Conservation (phyloP, 306 rosid genomes). For the Ammopiptanthus mongolicus region DNA sequence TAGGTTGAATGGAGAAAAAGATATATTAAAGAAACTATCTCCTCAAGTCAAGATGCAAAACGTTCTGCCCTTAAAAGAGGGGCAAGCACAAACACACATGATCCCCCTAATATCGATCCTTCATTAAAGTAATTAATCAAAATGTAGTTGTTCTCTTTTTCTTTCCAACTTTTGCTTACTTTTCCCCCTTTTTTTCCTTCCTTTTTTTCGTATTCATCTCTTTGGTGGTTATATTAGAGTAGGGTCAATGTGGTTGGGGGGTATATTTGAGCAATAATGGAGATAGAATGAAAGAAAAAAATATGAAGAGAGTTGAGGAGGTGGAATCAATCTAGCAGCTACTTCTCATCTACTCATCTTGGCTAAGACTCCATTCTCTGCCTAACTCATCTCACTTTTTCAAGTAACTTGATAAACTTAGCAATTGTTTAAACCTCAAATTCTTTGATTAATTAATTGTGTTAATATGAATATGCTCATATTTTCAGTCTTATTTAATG, state of each 20-base stretch:
- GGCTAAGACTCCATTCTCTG: slow-evolving; percentile 16
- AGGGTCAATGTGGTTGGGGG: slow-evolving; percentile 46
- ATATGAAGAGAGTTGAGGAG: slow-evolving; percentile 29
- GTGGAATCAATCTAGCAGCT: slow-evolving; percentile 48
- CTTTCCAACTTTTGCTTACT: slow-evolving; percentile 27
- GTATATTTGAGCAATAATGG: slow-evolving; percentile 55
- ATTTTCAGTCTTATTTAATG: slow-evolving; percentile 24
- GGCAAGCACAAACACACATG: slow-evolving; percentile 66
- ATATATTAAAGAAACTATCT: slow-evolving; percentile 28
- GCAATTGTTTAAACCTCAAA: slow-evolving; percentile 18
- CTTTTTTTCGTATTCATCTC: slow-evolving; percentile 34
- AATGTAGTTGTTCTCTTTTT: slow-evolving; percentile 7
- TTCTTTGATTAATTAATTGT: slow-evolving; percentile 20
- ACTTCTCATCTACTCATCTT: slow-evolving; percentile 48
- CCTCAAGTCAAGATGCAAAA: slow-evolving; percentile 57
- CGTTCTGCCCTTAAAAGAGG: slow-evolving; percentile 43
- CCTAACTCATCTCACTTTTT: slow-evolving; percentile 21
- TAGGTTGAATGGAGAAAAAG: slow-evolving; percentile 35
- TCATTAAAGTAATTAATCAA: slow-evolving; percentile 23
- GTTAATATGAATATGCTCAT: slow-evolving; percentile 19
- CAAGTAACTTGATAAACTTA: slow-evolving; percentile 27
- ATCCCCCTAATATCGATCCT: slow-evolving; percentile 19
- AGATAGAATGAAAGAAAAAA: slow-evolving; percentile 35
- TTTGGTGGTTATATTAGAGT: slow-evolving; percentile 48
- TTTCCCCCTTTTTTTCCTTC: not conserved